Evolutionary conservation across 495 filamentous ascomycete genomes (phyloP), one percentile per base, ranked within the genome.

Genomic region (Penicillium lividum): DNA sequence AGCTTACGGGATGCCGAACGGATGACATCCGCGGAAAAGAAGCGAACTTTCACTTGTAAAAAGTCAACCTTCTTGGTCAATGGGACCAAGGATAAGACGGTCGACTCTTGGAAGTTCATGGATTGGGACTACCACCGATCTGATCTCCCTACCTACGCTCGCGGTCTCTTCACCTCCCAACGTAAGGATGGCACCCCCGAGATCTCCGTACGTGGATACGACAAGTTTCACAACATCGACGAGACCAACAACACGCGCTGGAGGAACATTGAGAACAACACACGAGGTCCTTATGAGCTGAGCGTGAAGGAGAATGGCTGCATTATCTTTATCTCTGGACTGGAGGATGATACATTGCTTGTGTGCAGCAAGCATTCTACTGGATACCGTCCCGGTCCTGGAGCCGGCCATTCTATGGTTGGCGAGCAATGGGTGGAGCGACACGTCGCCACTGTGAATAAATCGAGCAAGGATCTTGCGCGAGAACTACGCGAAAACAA

Each of bases 281-380:
- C 94, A 1, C 77, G 84, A 59, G 93, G 90, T 1, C 95, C 94
- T 0, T 98, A 98, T 63, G 95, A 98, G 74, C 79, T 98, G 28
- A 97, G 91, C 53, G 82, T 98, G 58, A 98, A 98, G 74, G 94
- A 98, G 71, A 98, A 98, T 69, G 94, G 94, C 8, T 98, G 94
- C 66, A 98, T 98, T 72, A 97, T 98, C 46, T 98, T 98, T 77
- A 89, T 98, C 46, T 89, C 91, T 27, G 94, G 91, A 8, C 78
- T 98, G 27, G 88, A 94, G 63, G 92, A 95, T 63, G 93, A 82
- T 44, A 89, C 88, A 1, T 76, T 98, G 27, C 78, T 98, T 7
- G 92, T 98, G 16, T 98, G 93, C 81, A 97, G 93, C 79, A 98
- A 98, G 68, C 95, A 98, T 74, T 97, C 94, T 8, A 97, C 92